Conservation (phyloP, 2,329 filamentous ascomycete species). For the Cladosporium sp. region DNA sequence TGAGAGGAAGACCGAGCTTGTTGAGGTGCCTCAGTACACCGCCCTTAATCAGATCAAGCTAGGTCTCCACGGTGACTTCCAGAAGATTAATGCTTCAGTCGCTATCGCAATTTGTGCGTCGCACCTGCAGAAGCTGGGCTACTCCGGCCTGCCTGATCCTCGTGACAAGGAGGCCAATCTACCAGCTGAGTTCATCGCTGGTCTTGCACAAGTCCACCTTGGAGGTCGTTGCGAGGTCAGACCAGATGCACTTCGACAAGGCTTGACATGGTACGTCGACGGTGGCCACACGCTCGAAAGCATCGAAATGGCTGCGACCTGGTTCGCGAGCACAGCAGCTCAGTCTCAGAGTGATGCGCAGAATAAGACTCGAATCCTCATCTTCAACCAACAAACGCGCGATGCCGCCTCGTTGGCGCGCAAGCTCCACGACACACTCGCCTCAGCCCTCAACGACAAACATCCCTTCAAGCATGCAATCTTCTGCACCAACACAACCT, state of each 20-base stretch:
- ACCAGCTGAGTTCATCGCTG: conserved; percentile 62
- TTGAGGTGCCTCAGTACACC: conserved; percentile 52
- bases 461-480: conserved; percentile 69
- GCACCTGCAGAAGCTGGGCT: conserved; percentile 54
- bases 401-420: conserved; percentile 68
- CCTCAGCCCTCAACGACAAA: conserved; percentile 39
- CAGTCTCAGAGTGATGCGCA: conserved; percentile 35
- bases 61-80: conserved; percentile 62
- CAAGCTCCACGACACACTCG: conserved; percentile 61
- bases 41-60: conserved; percentile 52
- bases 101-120: conserved; percentile 60
- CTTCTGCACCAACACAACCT: conserved; percentile 78
- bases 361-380: conserved; percentile 57
- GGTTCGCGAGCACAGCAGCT: conserved; percentile 60
- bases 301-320: conserved; percentile 71
- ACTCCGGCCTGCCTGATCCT: conserved; percentile 43
- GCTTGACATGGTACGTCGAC: conserved; percentile 76
- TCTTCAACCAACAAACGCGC: conserved; percentile 93
- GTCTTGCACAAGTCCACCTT: conserved; percentile 66
- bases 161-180: conserved; percentile 47
- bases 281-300: conserved; percentile 87
- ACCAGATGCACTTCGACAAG: conserved; percentile 47
- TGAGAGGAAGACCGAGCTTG: conserved; percentile 50
- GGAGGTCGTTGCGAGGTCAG: conserved; percentile 77
- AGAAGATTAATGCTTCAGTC: conserved; percentile 63